phyloP scores from a whole-genome alignment of 1,284 basidiomycete genomes.

The Ustilago esculenta region DNA sequence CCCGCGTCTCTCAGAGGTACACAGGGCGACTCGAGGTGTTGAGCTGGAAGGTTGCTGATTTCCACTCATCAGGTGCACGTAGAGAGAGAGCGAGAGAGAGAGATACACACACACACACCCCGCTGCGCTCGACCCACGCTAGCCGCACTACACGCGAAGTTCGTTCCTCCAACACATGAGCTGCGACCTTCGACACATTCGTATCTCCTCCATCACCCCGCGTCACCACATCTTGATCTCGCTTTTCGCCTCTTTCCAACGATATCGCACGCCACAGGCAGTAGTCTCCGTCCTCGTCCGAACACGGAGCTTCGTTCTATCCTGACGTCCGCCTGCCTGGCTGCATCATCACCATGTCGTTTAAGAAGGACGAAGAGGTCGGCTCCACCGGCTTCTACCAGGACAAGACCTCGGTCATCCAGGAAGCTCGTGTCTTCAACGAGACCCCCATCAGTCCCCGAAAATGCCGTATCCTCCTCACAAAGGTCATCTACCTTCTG shows the following conservation, averaged over 20 bases:
- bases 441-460: conserved; percentile 88
- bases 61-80: too few relatives aligned
- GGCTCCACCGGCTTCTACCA: conserved; percentile 63
- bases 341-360: conserved; percentile 57
- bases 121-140: conserved; percentile 12
- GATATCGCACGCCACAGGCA: conserved; percentile 13
- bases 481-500: conserved; percentile 93
- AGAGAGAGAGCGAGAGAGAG: too few relatives aligned
- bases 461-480: conserved; percentile 95
- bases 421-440: conserved; percentile 99
- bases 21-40: conserved; percentile 10
- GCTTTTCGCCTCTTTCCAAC: neutral
- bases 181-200: too few relatives aligned
- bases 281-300: conserved; percentile 2
- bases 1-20: conserved; percentile 29
- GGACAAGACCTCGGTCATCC: conserved; percentile 69
- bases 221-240: neutral
- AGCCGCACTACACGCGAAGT: conserved; percentile 1
- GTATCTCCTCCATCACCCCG: neutral
- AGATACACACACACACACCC: too few relatives aligned
- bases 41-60: conserved; percentile 37
- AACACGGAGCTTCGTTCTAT: conserved; percentile 4
- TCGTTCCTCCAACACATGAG: conserved; percentile 1
- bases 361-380: conserved; percentile 67
- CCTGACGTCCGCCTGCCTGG: conserved; percentile 4